Base-by-base conservation (phyloP, 225 moss, liverwort and hornwort species). In the Polytrichum commune region DNA sequence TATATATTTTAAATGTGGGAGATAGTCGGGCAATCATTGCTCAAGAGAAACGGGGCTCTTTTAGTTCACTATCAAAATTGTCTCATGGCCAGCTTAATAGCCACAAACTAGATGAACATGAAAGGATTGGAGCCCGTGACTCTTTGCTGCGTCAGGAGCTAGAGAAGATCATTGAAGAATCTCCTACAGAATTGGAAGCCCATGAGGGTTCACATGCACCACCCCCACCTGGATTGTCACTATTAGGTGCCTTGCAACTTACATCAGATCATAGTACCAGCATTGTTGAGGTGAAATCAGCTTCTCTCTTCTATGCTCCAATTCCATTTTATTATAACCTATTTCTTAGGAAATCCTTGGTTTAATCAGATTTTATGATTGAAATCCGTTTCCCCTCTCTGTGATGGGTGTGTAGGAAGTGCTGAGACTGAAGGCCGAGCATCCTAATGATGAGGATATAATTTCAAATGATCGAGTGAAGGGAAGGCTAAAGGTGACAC, bases 1-100 rank as follows among this genome's bases (percentile, higher is more conserved):
- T 98, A 84, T 98, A 98, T 83, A 95, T 98, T 86, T 73, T 98
- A 82, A 98, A 98, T 82, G 98, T 98, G 68, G 98, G 98, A 70
- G 98, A 98, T 76, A 98, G 98, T 69, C 91, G 98, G 68, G 98
- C 95, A 23, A 80, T 98, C 75, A 73, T 98, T 73, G 98, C 98
- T 62, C 98, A 95, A 81, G 86, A 93, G 73, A 88, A 84, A 68
- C 84, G 76, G 76, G 93, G 90, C 22, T 80, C 89, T 8, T 76
- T 87, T 53, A 84, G 73, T 64, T 76, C 85, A 65, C 73, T 88
- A 6, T 77, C 88, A 20, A 90, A 86, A 73, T 71, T 86, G 53
- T 70, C 82, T 28, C 80, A 85, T 60, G 68, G 68, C 86, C 89
- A 89, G 32, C 68, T 79, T 5, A 88, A 90, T 74, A 84, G 90